Evolutionary conservation across 768 basidiomycete species (phyloP), one percentile per base, ranked within the genome.

Genomic region (Kondoa malvinella): DNA sequence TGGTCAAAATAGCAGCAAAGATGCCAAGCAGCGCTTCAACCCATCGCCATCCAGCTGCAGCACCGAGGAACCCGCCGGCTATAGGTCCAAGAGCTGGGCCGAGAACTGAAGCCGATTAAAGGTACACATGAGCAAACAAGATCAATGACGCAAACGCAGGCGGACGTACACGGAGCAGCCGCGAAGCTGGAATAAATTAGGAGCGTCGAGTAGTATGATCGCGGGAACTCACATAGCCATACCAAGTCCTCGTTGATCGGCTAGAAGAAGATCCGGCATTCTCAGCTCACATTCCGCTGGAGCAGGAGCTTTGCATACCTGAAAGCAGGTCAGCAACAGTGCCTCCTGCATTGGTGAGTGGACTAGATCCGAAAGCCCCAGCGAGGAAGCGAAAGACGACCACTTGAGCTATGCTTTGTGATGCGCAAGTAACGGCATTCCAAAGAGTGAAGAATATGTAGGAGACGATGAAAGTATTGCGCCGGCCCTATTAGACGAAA

Each of bases 291-390:
- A n/a, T n/a, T n/a, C n/a, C n/a, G n/a, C n/a, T n/a, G n/a, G n/a
- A n/a, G n/a, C n/a, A n/a, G n/a, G n/a, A n/a, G n/a, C n/a, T n/a
- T n/a, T n/a, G n/a, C n/a, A n/a, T n/a, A n/a, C n/a, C n/a, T n/a
- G n/a, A n/a, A n/a, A n/a, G n/a, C n/a, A n/a, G n/a, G n/a, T n/a
- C n/a, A n/a, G n/a, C n/a, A n/a, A n/a, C n/a, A n/a, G 56, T 67
- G 76, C 82, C 82, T 65, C 84, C 84, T 30, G 79, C 78, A 70
- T 82, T 84, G 3, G 82, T 83, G 40, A 86, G 64, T 2, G 85
- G 85, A 0, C 83, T 81, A 3, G 81, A 81, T 21, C 82, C 85
- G 71, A 85, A 85, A 72, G 84, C 80, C 2, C 86, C 86, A 25
- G 80, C 80, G 26, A 73, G 64, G 65, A 73, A 72, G 29, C 69